Percentiles rank a stretch among this genome's conserved stretches.
Evolutionary conservation across 2,329 filamentous ascomycete species (phyloP).

Genomic region (Stagonosporopsis cucurbitacearum): DNA sequence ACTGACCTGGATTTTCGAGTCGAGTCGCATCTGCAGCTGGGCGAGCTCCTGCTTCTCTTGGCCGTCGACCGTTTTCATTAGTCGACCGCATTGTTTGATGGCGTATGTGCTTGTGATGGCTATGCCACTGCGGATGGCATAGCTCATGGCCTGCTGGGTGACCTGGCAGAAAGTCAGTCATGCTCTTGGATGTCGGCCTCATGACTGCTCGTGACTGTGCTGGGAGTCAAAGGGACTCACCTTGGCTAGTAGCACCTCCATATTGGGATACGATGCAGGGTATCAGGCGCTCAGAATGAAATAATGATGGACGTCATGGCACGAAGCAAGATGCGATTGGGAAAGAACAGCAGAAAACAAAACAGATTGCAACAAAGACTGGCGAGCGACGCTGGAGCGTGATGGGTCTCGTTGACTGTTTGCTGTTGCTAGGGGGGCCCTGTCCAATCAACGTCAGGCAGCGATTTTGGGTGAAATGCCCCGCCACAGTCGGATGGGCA

Average conservation of each 20-base stretch:
- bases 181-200: not conserved
- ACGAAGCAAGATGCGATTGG: not conserved
- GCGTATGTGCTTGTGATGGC: constrained; percentile 85
- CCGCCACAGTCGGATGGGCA: constrained; percentile 14
- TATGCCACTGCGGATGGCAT: constrained; percentile 85
- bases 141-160: constrained; percentile 84
- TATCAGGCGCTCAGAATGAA: constrained; percentile 1
- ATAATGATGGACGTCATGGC: constrained; percentile 8
- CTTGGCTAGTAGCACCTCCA: constrained; percentile 74
- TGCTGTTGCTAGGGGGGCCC: constrained; percentile 17
- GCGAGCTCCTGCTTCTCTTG: constrained; percentile 74
- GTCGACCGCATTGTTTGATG: constrained; percentile 77
- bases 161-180: constrained; percentile 53
- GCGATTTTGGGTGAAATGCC: constrained; percentile 20
- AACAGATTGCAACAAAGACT: not conserved
- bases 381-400: constrained; percentile 1
- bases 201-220: constrained; percentile 6
- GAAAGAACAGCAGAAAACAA: not conserved
- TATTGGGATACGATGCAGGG: constrained; percentile 51
- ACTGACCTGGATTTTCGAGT: constrained; percentile 81
- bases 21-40: constrained; percentile 73
- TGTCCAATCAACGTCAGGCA: constrained; percentile 33
- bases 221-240: constrained; percentile 48
- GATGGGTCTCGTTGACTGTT: constrained; percentile 19
- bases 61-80: constrained; percentile 70